Base-by-base conservation (phyloP, 148 eudicot genomes). In the Persicaria maculosa region DNA sequence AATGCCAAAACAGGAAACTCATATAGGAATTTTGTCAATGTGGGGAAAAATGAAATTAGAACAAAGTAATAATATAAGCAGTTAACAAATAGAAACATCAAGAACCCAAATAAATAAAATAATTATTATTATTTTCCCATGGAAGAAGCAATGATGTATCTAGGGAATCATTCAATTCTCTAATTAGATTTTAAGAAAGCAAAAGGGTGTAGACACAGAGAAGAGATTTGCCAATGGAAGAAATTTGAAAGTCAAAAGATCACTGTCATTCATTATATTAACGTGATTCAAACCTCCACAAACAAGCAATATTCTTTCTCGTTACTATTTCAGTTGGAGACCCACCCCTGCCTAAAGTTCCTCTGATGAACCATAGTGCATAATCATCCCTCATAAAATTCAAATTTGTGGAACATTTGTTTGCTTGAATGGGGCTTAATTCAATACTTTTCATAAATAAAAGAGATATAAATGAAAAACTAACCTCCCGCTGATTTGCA, bases 401-500 rank as follows among this genome's bases (percentile, higher is more conserved):
- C 12, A 48, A 48, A 7, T 48, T 9, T 48, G 52, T 10, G 52
- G 52, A 48, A 48, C 12, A 8, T 48, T 48, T 48, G 52, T 48
- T 48, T 48, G 52, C 14, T 48, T 48, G 52, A 48, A 9, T 48
- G 9, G 52, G 52, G 11, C 11, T 48, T 0, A 0, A 48, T 7
- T 48, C 31, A n/a, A 16, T 59, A 31, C 2, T 31, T 31, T 1
- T 31, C 50, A 9, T 14, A 50, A 22, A 25, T 12, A 58, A 22
- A 1, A 46, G 25, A 20, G 16, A 22, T 47, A 7, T 17, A 4
- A 16, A 9, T 1, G 44, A 65, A 1, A 47, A 77, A 45, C 81
- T 80, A 57, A 95, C 99, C 97, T 96, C 99, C n/a, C 89, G 87
- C 80, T 96, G 99, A 81, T 96, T 92, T 61, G 94, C 94, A 50